Conservation (phyloP, 2,329 filamentous ascomycete species). For the Hypoxylon sp. region DNA sequence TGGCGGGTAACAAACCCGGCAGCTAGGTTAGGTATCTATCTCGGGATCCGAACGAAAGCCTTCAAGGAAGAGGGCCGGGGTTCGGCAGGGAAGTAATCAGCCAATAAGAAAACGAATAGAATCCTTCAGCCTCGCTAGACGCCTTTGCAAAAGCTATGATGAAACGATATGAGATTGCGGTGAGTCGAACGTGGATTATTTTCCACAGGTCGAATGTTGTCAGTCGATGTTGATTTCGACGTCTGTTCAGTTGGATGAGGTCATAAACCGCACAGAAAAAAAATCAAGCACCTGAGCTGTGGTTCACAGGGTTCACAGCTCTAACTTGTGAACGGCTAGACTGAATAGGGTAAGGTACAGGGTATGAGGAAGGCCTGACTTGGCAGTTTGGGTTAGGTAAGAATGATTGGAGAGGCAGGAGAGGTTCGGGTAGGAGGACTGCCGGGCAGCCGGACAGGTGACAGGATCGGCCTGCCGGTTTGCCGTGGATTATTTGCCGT, state of each 20-base stretch:
- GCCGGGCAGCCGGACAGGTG: conserved; percentile 38
- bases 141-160: conserved; percentile 16
- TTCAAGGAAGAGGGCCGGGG: conserved; percentile 18
- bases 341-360: conserved; percentile 25
- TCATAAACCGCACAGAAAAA: conserved; percentile 41
- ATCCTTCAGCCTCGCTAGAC: conserved; percentile 10
- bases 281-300: conserved; percentile 18
- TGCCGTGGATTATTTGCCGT: conserved; percentile 24
- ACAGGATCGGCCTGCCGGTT: conserved; percentile 6
- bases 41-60: conserved; percentile 18
- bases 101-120: conserved; percentile 30
- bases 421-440: conserved; percentile 16
- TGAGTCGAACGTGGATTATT: conserved; percentile 30
- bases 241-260: conserved; percentile 42
- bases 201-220: conserved; percentile 47
- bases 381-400: conserved; percentile 29
- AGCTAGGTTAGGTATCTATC: conserved; percentile 13
- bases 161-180: conserved; percentile 38
- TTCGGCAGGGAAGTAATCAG: conserved; percentile 8
- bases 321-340: conserved; percentile 9
- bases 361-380: background rate
- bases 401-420: background rate
- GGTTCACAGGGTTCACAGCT: conserved; percentile 10
- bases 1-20: conserved; percentile 17
- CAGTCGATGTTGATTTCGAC: conserved; percentile 45